Conservation (phyloP, 148 eudicot genomes). For the Polygonum aviculare region DNA sequence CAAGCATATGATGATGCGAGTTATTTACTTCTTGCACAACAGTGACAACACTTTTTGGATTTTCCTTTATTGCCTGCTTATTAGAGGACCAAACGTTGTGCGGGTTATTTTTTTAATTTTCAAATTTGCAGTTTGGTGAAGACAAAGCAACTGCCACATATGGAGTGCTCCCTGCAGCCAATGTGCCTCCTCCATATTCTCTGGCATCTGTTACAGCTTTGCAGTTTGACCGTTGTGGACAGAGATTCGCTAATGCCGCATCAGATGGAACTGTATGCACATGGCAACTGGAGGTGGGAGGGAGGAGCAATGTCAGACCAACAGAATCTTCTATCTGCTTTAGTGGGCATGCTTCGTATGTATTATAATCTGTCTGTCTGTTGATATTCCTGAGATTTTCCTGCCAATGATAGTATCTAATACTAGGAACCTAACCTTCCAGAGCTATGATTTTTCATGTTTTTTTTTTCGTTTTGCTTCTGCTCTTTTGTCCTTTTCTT, state of each 20-base stretch:
- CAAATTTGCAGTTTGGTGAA: constrained; percentile 67
- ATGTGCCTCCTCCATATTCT: constrained; percentile 95
- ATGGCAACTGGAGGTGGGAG: constrained; percentile 99
- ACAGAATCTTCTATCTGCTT: constrained; percentile 91
- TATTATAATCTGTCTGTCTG: constrained; percentile 7
- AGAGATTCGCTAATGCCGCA: constrained; percentile 86
- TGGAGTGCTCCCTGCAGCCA: constrained; percentile 91
- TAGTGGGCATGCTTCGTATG: constrained; percentile 83
- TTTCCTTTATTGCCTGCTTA: background rate
- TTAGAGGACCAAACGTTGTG: background rate
- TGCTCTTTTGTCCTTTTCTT: background rate
- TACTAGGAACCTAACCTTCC: background rate
- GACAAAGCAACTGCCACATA: constrained; percentile 88
- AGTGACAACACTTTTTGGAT: background rate
- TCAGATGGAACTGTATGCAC: constrained; percentile 94
- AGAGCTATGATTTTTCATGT: background rate
- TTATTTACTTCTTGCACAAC: background rate
- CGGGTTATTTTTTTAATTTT: background rate
- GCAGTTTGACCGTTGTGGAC: constrained; percentile 82
- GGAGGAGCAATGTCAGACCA: constrained; percentile 83
- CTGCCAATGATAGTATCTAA: background rate
- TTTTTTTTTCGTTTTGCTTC: background rate
- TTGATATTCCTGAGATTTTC: background rate
- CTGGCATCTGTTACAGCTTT: constrained; percentile 81
- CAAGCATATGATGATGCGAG: background rate